Base-by-base conservation (phyloP, 768 basidiomycete genomes). In the Russula olivacea region DNA sequence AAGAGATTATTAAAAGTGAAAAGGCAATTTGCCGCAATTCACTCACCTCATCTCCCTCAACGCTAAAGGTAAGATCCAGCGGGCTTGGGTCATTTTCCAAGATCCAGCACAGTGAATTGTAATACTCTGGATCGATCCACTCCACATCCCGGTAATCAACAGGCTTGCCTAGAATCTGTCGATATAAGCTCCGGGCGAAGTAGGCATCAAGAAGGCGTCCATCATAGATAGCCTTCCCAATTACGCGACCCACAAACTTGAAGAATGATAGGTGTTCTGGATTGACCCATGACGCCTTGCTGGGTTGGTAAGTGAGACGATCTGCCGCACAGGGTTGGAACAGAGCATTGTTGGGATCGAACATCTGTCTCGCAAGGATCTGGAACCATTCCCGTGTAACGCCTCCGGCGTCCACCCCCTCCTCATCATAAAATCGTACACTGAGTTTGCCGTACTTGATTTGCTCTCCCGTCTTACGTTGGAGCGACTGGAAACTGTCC, bases 301-400 rank as follows among this genome's bases (percentile, higher is more conserved):
- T 93, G 2, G 96, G 95, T 74, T 98, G 97, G 71, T 98, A 99
- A 1, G 96, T 97, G 57, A 91, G 81, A 69, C 87, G 85, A 74
- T 97, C 97, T 4, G 93, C 95, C 0, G 93, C 94, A 72, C 93
- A 97, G 19, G 97, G 96, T 72, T 98, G 93, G 84, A 99, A 99
- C 30, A 98, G 81, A 5, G 94, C 96, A 69, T 97, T 97, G 76
- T 96, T 93, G 28, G 97, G 96, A 73, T 99, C 93, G 76, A 99
- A 99, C 89, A 99, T 99, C 74, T 97, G 94, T 55, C 94, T 83
- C 1, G 97, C 95, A 19, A 99, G 85, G 56, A 97, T 96, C 70
- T 94, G 91, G 86, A 95, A 98, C 94, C 95, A 98, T 76, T 98
- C 95, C 63, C 96, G 83, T 9, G 97, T 97, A 40, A 99, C 92